A percentile compares a stretch with the other conserved stretches of the same genome.
Conservation (phyloP, 192 early-diverging fungal genomes). For the Coemansia aciculifera region DNA sequence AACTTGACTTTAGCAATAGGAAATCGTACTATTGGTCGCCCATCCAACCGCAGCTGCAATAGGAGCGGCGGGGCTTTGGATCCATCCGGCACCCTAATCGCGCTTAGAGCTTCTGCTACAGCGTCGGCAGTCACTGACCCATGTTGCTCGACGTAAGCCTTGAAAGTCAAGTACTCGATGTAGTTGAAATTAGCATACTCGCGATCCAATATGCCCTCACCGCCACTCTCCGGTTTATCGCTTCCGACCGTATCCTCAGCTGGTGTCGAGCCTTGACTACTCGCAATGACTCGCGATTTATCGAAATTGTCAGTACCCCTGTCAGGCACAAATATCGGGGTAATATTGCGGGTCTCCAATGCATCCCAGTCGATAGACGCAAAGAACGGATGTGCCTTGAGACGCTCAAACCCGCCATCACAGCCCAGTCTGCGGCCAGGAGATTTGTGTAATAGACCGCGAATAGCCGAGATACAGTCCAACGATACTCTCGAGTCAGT, state of each 20-base stretch:
- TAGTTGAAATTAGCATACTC: conserved; percentile 77
- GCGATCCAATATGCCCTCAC: conserved; percentile 56
- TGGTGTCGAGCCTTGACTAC: conserved; percentile 12
- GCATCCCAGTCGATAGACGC: conserved; percentile 70
- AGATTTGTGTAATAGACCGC: conserved; percentile 70
- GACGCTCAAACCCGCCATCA: conserved; percentile 63
- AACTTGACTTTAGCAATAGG: background rate
- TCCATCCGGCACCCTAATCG: background rate
- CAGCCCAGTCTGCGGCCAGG: conserved; percentile 72
- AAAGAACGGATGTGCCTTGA: conserved; percentile 82
- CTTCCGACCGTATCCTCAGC: background rate
- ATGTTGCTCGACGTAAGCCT: conserved; percentile 18
- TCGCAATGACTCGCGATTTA: conserved; percentile 51
- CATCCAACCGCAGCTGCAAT: conserved; percentile 24
- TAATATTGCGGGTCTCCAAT: conserved; percentile 64
- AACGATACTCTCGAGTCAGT: conserved; percentile 45
- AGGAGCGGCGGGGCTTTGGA: background rate
- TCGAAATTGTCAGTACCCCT: conserved; percentile 7
- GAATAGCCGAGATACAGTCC: conserved; percentile 70
- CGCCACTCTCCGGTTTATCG: too few species aligned
- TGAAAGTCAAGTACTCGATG: conserved; percentile 67
- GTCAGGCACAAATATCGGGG: conserved; percentile 77
- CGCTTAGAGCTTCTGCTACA: background rate
- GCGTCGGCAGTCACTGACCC: conserved; percentile 10
- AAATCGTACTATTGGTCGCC: conserved; percentile 1